phyloP scores from a whole-genome alignment of 441 rosid species.

The Mallotus japonicus region DNA sequence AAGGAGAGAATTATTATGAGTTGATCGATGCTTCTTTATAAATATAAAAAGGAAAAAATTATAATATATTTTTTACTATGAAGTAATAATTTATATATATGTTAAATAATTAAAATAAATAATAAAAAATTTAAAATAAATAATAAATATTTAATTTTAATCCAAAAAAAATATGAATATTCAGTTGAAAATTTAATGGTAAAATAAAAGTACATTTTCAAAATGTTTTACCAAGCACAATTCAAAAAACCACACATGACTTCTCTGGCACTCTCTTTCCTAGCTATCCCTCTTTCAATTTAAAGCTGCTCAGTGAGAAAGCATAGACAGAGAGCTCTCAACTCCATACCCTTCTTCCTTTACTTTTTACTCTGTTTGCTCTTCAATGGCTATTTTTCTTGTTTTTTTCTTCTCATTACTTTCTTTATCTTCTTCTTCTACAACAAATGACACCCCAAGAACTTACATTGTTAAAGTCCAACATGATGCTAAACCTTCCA shows the following conservation, averaged over 20 bases:
- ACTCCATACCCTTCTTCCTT: not conserved
- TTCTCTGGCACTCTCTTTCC: not conserved
- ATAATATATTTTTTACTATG: too few relatives aligned
- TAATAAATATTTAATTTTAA: too few relatives aligned
- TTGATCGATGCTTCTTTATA: too few relatives aligned
- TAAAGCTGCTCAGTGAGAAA: conserved; percentile 6
- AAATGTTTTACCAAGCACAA: not conserved
- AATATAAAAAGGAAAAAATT: too few relatives aligned
- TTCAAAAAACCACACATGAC: not conserved
- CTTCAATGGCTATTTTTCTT: conserved; percentile 24
- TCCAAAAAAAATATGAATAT: too few relatives aligned
- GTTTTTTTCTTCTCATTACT: conserved; percentile 24
- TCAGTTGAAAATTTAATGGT: too few relatives aligned
- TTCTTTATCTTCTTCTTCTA: conserved; percentile 40
- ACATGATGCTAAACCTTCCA: conserved; percentile 64
- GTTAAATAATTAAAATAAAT: too few relatives aligned
- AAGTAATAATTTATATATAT: too few relatives aligned
- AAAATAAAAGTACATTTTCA: not conserved
- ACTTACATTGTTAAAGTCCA: conserved; percentile 71
- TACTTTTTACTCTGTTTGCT: conserved; percentile 18
- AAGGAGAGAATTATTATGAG: too few relatives aligned
- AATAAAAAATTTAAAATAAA: too few relatives aligned
- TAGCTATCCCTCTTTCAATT: conserved; percentile 1
- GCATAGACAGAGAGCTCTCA: not conserved
- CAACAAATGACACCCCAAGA: conserved; percentile 30